Base-by-base conservation (phyloP, 768 basidiomycete genomes). In the Lactifluus pinguis region DNA sequence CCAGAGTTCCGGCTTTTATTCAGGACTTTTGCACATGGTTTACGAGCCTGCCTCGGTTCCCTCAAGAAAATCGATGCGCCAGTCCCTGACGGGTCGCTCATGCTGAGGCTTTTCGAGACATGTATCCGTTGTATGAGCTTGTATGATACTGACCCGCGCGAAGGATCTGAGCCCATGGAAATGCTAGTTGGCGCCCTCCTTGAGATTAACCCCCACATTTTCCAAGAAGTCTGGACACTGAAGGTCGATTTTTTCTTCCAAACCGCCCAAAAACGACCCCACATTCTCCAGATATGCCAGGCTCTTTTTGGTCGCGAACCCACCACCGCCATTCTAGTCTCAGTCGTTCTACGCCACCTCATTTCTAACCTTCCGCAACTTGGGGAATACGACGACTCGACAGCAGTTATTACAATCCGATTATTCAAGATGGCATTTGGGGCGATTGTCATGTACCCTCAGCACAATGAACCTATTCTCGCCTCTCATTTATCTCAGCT, bases 401-500 rank as follows among this genome's bases (percentile, higher is more conserved):
- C 84, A 19, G 89, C 92, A 0, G 85, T 86, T 0, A 83, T 93
- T 13, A 88, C 89, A 10, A 87, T 99, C 62, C 84, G 92, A 53
- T 76, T 98, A 49, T 98, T 92, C 83, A 98, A 97, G 76, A 87
- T 97, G 82, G 87, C 93, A 14, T 99, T 98, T 72, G 79, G 81
- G 59, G 91, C 95, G 5, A 91, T 98, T 55, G 83, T 85, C 13
- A 68, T 81, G 53, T 85, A 82, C 72, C 86, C 93, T 21, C 70
- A 71, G 21, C 73, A 80, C 19, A 98, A 98, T 73, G 97, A 99
- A 73, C 82, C 87, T 7, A 92, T 98, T 55, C 77, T 99, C n/a
- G 93, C 93, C 14, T 84, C 89, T 1, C 92, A 98, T 74, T 80
- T 99, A 39, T 85, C 90, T 15, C 92, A 92, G 71, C 74, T 99